A percentile compares a stretch with the other conserved stretches of the same genome.
phyloP scores from a whole-genome alignment of 2,329 filamentous ascomycete species.

The Tolypocladium tundrense region DNA sequence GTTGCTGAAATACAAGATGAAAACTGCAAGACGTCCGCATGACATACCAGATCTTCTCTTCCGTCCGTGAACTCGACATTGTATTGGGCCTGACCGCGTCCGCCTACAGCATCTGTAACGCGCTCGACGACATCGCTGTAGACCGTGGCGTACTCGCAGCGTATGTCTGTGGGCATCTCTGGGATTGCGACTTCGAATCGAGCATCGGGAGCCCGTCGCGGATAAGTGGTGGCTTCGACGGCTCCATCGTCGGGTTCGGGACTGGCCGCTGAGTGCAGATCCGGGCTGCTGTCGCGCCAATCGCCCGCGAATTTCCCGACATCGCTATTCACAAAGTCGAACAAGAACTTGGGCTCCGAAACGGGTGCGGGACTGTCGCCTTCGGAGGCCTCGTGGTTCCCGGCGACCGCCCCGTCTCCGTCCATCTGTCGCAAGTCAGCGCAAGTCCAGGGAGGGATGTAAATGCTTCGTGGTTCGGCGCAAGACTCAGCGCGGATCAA shows the following conservation, averaged over 20 bases:
- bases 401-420: conserved; percentile 1
- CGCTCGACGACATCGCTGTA: conserved; percentile 27
- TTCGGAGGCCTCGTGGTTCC: not conserved
- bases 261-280: not conserved
- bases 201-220: not conserved
- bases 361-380: not conserved
- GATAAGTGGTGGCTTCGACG: not conserved
- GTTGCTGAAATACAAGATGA: no score
- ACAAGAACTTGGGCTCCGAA: conserved; percentile 5
- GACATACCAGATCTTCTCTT: conserved; percentile 28
- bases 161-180: conserved; percentile 13
- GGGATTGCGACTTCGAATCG: conserved; percentile 22
- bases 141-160: conserved; percentile 18
- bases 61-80: conserved; percentile 36
- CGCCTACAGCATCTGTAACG: conserved; percentile 18
- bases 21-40: not conserved
- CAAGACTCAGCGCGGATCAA: not conserved
- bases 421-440: conserved; percentile 8
- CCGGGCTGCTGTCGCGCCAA: conserved; percentile 2
- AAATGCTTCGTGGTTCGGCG: not conserved
- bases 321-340: conserved; percentile 5
- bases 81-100: conserved; percentile 18
- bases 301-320: not conserved
- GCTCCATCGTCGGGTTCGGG: not conserved
- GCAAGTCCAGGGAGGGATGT: not conserved